These are phyloP conservation scores for Coelastrella sp. DNA, from an alignment of 139 green algal species.

Conservation along the genomic window DNA sequence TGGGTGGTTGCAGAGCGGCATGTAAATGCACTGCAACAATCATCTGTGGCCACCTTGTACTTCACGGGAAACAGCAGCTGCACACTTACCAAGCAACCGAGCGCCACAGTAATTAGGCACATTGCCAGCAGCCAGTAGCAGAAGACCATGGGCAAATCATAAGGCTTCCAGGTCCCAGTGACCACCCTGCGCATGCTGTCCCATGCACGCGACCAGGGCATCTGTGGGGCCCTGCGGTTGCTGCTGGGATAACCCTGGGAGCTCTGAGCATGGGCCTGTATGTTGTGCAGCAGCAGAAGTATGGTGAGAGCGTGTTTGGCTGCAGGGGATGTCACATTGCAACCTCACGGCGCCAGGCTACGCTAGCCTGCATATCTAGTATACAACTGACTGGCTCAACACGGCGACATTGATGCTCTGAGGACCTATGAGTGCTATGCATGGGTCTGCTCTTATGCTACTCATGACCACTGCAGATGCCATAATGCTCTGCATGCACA, in stretches of 20 bases:
- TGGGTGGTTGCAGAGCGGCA: neutral
- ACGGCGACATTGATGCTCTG: neutral
- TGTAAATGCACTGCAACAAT: neutral
- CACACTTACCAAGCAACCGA: neutral
- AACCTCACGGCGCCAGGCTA: neutral
- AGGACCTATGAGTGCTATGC: neutral
- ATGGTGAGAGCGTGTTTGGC: neutral
- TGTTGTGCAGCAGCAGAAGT: neutral
- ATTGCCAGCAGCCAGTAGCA: neutral
- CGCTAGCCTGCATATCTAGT: neutral
- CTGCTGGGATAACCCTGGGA: neutral
- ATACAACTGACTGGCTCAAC: neutral
- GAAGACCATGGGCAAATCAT: neutral
- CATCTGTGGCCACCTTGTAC: neutral
- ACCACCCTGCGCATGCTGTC: neutral
- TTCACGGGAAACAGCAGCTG: neutral
- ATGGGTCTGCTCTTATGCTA: neutral
- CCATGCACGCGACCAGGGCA: neutral
- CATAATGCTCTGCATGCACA: neutral
- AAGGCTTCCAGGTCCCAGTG: neutral
- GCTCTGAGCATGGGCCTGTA: neutral
- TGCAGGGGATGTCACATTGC: neutral
- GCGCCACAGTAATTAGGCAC: neutral
- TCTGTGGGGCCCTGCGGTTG: neutral
- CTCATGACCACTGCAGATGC: neutral